phyloP scores from a whole-genome alignment of 768 basidiomycete genomes.

The Pisolithus sp. region DNA sequence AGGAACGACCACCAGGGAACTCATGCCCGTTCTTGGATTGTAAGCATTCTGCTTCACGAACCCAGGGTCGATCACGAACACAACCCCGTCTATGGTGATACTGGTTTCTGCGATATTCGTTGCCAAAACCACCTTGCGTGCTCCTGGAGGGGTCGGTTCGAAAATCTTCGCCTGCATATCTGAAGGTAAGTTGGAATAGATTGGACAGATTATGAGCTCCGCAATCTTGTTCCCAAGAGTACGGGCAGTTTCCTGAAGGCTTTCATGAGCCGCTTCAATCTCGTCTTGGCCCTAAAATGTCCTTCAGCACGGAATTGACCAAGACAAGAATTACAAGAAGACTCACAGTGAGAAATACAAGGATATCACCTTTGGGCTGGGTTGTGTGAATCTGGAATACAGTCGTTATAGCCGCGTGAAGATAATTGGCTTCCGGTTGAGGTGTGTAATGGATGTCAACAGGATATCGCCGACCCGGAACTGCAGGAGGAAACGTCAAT shows the following conservation, averaged over 20 bases:
- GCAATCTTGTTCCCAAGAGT: slow-evolving; percentile 93
- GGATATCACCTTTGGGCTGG: slow-evolving; percentile 94
- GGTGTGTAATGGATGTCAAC: slow-evolving; percentile 99
- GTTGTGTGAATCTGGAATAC: slow-evolving; percentile 99
- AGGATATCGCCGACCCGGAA: slow-evolving; percentile 94
- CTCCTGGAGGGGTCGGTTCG: slow-evolving; percentile 94
- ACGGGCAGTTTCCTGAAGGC: slow-evolving; percentile 89
- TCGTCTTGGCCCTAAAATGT: slow-evolving; percentile 85
- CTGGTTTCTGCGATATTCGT: slow-evolving; percentile 99
- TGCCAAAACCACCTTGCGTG: slow-evolving; percentile 94
- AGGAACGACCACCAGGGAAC: slow-evolving; percentile 90
- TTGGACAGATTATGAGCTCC: slow-evolving; percentile 93
- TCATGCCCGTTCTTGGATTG: slow-evolving; percentile 98
- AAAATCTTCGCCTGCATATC: slow-evolving; percentile 99
- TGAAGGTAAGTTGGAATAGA: slow-evolving; percentile 97
- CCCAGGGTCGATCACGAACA: slow-evolving; percentile 98
- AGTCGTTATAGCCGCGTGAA: slow-evolving; percentile 97
- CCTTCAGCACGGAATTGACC: background rate
- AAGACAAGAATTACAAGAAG: background rate
- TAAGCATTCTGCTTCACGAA: slow-evolving; percentile 99
- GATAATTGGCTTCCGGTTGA: slow-evolving; percentile 98
- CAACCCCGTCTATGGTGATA: slow-evolving; percentile 98
- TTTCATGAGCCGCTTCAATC: slow-evolving; percentile 96
- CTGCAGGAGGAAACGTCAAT: slow-evolving; percentile 34
- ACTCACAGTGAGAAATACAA: slow-evolving; percentile 91